Evolutionary conservation across 371 early-diverging fungal species (phyloP).

Genomic region (Apophysomyces elegans): DNA sequence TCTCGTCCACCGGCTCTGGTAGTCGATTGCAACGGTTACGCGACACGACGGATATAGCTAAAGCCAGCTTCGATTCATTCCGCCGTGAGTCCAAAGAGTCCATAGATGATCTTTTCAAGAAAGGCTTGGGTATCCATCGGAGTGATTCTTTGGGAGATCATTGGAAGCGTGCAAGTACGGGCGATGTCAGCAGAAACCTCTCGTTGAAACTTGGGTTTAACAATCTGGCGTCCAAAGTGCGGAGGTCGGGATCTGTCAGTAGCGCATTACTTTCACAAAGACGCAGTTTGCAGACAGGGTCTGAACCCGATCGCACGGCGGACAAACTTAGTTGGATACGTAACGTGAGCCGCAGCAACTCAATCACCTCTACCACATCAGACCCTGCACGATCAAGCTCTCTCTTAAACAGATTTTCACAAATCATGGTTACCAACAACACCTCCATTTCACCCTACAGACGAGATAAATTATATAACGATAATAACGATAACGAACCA

Average conservation of each 20-base stretch:
- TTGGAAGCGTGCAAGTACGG: conserved; percentile 43
- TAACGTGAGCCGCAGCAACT: not conserved
- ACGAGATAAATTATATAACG: not conserved
- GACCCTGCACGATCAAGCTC: conserved; percentile 24
- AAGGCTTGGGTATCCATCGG: conserved; percentile 25
- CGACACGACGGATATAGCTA: conserved; percentile 49
- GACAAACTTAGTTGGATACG: conserved; percentile 10
- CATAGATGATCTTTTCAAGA: conserved; percentile 45
- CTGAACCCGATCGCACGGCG: conserved; percentile 1
- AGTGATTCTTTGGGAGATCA: conserved; percentile 19
- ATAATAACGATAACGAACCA: not conserved
- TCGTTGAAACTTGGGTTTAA: conserved; percentile 39
- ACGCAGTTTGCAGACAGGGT: conserved; percentile 13
- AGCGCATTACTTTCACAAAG: not conserved
- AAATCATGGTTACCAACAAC: conserved; percentile 32
- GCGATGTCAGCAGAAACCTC: conserved; percentile 36
- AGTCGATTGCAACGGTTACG: conserved; percentile 40
- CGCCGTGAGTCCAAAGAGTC: conserved; percentile 47
- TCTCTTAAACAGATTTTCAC: conserved; percentile 40
- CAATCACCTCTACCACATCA: conserved; percentile 20
- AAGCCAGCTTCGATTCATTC: conserved; percentile 47
- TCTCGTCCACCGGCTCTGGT: conserved; percentile 39
- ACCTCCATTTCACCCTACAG: conserved; percentile 20
- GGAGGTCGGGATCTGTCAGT: conserved; percentile 11
- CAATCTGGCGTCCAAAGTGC: conserved; percentile 17